Evolutionary conservation across 208 protist species (phyloP).

Genomic region (Wallacemonas sp.): DNA sequence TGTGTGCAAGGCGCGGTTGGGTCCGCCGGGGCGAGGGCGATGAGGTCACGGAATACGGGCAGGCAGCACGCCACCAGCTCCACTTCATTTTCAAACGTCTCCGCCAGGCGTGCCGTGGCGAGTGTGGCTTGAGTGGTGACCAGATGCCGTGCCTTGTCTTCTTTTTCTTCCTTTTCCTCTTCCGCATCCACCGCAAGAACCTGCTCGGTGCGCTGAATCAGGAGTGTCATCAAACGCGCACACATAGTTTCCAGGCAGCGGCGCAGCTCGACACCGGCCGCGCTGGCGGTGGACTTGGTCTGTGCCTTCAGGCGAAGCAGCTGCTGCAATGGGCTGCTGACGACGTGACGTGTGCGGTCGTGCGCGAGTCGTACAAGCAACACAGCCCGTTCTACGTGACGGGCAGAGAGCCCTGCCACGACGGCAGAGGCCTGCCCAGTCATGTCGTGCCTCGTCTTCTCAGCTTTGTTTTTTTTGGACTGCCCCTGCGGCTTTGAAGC

Average conservation of each 20-base stretch:
- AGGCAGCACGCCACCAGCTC: constrained; percentile 13
- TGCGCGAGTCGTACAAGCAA: constrained; percentile 64
- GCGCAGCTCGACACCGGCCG: constrained; percentile 8
- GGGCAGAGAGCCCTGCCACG: background rate
- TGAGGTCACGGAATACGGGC: constrained; percentile 2
- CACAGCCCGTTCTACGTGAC: constrained; percentile 35
- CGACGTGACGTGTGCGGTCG: constrained; percentile 62
- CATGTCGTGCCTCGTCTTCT: too few relatives aligned
- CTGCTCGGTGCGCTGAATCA: background rate
- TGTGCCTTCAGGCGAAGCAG: constrained; percentile 42
- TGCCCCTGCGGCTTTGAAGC: too few relatives aligned
- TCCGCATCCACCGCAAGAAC: background rate
- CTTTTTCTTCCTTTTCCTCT: too few relatives aligned
- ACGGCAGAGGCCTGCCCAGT: too few relatives aligned
- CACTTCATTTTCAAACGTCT: background rate
- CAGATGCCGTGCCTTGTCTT: too few relatives aligned
- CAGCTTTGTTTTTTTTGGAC: too few relatives aligned
- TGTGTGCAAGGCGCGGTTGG: too few relatives aligned
- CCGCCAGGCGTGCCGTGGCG: background rate
- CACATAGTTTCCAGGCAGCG: constrained; percentile 3
- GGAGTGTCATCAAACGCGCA: background rate
- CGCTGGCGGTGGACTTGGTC: background rate
- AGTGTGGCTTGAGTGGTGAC: background rate
- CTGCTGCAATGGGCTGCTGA: constrained; percentile 55
- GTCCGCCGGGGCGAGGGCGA: too few relatives aligned